Percentiles rank a stretch among this genome's conserved stretches.
Evolutionary conservation across 805 yeast genomes (phyloP).

Genomic region (Myxozyma nipponensis): DNA sequence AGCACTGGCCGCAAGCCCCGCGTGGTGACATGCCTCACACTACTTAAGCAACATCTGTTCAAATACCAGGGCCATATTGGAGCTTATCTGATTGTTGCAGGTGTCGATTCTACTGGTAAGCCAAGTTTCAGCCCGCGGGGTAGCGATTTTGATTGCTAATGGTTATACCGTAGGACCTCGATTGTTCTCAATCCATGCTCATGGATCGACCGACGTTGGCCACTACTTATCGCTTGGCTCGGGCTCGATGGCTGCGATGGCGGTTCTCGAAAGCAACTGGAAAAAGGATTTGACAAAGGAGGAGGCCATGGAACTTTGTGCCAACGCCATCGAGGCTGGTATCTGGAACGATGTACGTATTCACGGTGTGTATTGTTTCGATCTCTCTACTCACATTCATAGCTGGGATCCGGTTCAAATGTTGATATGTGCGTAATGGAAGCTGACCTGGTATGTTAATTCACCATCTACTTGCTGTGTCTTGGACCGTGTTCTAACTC

Average conservation of each 20-base stretch:
- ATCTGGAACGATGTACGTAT: constrained; percentile 79
- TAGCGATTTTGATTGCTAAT: background rate
- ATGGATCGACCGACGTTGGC: constrained; percentile 96
- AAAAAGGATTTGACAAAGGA: constrained; percentile 70
- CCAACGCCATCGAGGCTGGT: constrained; percentile 95
- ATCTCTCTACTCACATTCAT: background rate
- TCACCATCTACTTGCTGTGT: background rate
- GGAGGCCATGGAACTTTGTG: constrained; percentile 85
- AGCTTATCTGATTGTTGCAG: constrained; percentile 97
- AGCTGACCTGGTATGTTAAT: constrained; percentile 63
- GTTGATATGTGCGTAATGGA: constrained; percentile 98
- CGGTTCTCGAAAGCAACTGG: constrained; percentile 89
- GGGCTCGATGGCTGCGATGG: constrained; percentile 98
- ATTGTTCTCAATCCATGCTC: constrained; percentile 90
- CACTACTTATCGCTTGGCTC: constrained; percentile 90
- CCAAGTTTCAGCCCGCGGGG: background rate
- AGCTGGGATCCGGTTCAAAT: constrained; percentile 93
- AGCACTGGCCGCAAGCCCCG: constrained; percentile 83
- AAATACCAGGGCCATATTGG: constrained; percentile 97
- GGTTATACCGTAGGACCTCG: constrained; percentile 54
- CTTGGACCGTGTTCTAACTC: no score
- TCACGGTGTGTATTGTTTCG: background rate
- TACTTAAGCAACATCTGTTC: constrained; percentile 92
- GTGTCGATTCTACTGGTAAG: constrained; percentile 89
- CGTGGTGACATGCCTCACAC: constrained; percentile 87